Conservation (phyloP, 2,329 filamentous ascomycete genomes). For the Aspergillus versicolor region DNA sequence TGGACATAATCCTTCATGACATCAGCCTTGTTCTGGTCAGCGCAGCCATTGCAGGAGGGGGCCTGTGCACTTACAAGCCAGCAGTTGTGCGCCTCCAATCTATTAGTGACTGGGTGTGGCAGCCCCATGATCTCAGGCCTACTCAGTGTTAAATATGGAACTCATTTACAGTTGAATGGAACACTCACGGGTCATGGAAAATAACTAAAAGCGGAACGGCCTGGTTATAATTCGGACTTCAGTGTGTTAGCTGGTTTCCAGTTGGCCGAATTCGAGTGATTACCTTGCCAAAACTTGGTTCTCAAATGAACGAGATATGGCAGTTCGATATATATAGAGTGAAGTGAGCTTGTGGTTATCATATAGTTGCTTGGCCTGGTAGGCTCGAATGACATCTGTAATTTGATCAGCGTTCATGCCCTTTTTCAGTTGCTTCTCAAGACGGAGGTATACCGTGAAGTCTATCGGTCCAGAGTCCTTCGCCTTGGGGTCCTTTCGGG, state of each 20-base stretch:
- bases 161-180: neutral
- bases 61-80: slow-evolving; percentile 68
- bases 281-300: slow-evolving; percentile 81
- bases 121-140: slow-evolving; percentile 71
- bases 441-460: slow-evolving; percentile 55
- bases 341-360: slow-evolving; percentile 75
- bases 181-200: slow-evolving; percentile 80
- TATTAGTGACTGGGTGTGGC: slow-evolving; percentile 68
- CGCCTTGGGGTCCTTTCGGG: slow-evolving; percentile 51
- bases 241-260: neutral
- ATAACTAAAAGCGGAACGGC: slow-evolving; percentile 74
- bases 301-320: slow-evolving; percentile 73
- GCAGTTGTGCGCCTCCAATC: slow-evolving; percentile 77
- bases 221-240: slow-evolving; percentile 62
- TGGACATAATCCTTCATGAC: slow-evolving; percentile 75
- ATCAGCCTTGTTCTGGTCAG: slow-evolving; percentile 65
- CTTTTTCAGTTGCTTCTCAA: neutral
- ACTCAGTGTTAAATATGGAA: slow-evolving; percentile 16
- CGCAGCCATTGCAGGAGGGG: slow-evolving; percentile 14
- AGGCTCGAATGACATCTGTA: slow-evolving; percentile 71
- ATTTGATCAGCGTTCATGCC: neutral
- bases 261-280: slow-evolving; percentile 19
- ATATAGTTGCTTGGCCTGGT: slow-evolving; percentile 70
- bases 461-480: slow-evolving; percentile 48
- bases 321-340: slow-evolving; percentile 73